Evolutionary conservation across 2,329 filamentous ascomycete genomes (phyloP).

Genomic region (Fusarium sp.): DNA sequence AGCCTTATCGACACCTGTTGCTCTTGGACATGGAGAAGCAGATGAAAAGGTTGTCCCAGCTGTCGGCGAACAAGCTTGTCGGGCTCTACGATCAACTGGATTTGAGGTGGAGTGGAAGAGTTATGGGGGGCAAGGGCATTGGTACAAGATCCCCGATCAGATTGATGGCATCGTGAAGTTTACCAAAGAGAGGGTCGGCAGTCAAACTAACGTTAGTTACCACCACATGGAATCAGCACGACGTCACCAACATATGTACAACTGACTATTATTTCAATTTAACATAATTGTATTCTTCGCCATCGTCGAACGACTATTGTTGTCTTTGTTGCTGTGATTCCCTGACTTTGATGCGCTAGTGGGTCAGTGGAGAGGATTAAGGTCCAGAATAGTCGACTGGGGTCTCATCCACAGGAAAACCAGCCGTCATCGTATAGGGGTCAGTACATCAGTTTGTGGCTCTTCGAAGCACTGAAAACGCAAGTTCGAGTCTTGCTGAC

Average conservation of each 20-base stretch:
- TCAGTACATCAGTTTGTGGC: conserved; percentile 35
- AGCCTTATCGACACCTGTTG: conserved; percentile 53
- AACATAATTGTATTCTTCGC: no score
- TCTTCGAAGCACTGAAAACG: conserved; percentile 31
- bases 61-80: conserved; percentile 52
- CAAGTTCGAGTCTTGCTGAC: conserved; percentile 37
- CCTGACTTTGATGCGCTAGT: neutral
- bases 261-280: neutral
- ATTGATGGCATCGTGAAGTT: conserved; percentile 59
- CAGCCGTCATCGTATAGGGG: conserved; percentile 34
- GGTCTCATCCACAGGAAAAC: neutral
- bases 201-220: neutral
- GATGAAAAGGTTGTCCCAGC: conserved; percentile 56
- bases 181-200: conserved; percentile 11
- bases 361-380: neutral
- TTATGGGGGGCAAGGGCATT: conserved; percentile 60
- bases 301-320: neutral
- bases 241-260: neutral
- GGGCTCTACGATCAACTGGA: conserved; percentile 48
- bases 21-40: conserved; percentile 58
- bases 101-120: conserved; percentile 47
- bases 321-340: neutral
- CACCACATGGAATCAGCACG: neutral
- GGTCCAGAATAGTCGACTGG: neutral
- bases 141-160: conserved; percentile 62